Evolutionary conservation across 352 stramenopile species (phyloP).

Genomic region (Lagenidium giganteum): DNA sequence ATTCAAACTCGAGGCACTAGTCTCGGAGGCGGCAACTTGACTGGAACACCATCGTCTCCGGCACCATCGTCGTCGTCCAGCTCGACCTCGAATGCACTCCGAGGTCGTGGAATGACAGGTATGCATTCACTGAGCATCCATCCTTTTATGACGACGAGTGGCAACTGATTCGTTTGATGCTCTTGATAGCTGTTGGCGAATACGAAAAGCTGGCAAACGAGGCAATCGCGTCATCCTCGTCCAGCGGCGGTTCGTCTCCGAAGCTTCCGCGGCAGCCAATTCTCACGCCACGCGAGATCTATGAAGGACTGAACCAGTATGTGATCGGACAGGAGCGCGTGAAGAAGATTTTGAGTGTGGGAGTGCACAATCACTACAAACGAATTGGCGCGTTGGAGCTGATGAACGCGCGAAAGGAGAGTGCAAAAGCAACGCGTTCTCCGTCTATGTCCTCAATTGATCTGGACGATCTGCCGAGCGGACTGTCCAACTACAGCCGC

Average conservation of each 20-base stretch:
- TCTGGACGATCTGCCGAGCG: conserved; percentile 25
- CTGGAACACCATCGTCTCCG: too few species aligned
- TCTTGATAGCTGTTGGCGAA: conserved; percentile 43
- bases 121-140: background rate
- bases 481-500: conserved; percentile 33
- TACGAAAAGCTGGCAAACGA: conserved; percentile 72
- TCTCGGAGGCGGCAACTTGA: conserved; percentile 20
- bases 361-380: conserved; percentile 99
- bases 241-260: too few species aligned
- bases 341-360: conserved; percentile 95
- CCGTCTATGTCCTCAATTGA: conserved; percentile 22
- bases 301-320: conserved; percentile 93
- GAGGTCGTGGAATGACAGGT: conserved; percentile 49
- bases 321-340: conserved; percentile 97
- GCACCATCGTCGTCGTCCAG: conserved; percentile 2
- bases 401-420: conserved; percentile 37
- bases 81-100: conserved; percentile 3
- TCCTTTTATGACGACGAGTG: background rate
- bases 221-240: conserved; percentile 31
- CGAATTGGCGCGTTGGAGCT: conserved; percentile 76
- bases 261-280: conserved; percentile 33
- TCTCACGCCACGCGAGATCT: conserved; percentile 92
- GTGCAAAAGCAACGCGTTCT: conserved; percentile 19
- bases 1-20: conserved; percentile 38
- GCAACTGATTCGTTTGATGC: background rate